Conservation (phyloP, 139 green algal genomes). For the Micractinium sp. region DNA sequence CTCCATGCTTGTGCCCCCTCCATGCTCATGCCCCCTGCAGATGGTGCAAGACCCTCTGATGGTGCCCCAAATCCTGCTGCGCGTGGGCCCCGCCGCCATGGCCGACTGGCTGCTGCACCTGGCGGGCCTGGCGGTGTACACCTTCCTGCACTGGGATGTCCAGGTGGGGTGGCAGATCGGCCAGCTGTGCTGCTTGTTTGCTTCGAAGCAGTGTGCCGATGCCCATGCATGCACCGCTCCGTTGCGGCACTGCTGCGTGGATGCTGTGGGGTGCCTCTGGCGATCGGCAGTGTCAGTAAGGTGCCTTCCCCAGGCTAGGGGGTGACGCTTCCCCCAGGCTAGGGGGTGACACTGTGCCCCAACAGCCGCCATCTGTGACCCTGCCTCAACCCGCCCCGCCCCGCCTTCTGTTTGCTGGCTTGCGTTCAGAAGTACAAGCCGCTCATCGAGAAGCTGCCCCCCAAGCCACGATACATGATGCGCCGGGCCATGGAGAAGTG, state of each 20-base stretch:
- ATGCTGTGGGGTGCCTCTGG: background rate
- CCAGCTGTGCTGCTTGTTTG: background rate
- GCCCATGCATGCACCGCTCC: background rate
- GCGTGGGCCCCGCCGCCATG: constrained; percentile 64
- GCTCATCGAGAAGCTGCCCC: constrained; percentile 30
- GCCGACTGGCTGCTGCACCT: constrained; percentile 76
- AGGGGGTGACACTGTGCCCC: no score
- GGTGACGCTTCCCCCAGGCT: no score
- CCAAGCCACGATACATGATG: constrained; percentile 33
- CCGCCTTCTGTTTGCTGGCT: background rate
- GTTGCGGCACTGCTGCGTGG: no score
- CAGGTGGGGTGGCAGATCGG: background rate
- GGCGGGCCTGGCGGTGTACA: constrained; percentile 59
- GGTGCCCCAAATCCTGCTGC: constrained; percentile 68
- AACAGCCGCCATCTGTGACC: background rate
- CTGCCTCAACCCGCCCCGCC: background rate
- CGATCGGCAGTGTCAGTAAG: background rate
- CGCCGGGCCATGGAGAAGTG: constrained; percentile 39
- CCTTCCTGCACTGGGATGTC: constrained; percentile 37
- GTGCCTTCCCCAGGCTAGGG: background rate
- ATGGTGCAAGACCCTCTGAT: constrained; percentile 66
- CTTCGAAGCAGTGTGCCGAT: no score
- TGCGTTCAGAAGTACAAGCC: constrained; percentile 20
- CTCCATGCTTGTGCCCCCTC: background rate
- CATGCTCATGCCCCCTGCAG: constrained; percentile 17